Base-by-base conservation (phyloP, 352 stramenopile species). In the Phytopythium ostracodes region DNA sequence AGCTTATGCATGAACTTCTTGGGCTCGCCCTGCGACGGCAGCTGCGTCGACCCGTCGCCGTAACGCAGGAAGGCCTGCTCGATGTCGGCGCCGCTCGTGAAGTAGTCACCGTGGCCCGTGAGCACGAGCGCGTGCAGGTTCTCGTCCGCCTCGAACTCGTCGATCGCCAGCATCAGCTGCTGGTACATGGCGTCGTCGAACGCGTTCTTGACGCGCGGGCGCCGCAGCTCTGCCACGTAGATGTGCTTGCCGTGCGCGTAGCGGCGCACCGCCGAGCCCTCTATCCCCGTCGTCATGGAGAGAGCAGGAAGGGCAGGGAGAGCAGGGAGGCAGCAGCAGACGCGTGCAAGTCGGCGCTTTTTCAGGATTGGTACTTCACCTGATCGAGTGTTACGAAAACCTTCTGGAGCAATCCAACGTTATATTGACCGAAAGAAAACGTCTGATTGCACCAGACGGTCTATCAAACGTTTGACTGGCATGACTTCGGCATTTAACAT, bases 71-170 rank as follows among this genome's bases (percentile, higher is more conserved):
- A 68, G 11, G 67, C 69, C 58, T 83, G 63, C 59, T 77, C 69
- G 40, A 96, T 70, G 70, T 97, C 88, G 18, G 88, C 88, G 49
- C 91, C 92, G 60, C 85, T 96, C 27, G 88, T 94, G 65, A 98
- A 98, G 70, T 96, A 98, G 54, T 95, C 77, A 27, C 92, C 94
- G 38, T 84, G 70, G 51, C 92, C 92, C 22, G 94, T 98, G 64
- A 98, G 75, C 53, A 98, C 77, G 40, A 98, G 75, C 33, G 78
- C 88, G 22, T 92, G 72, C 17, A 98, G 76, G 17, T 70, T 66
- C 10, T 72, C 62, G 71, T 97, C 77, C 6, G 62, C 70, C 46
- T 85, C 80, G 55, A 81, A 87, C 60, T 78, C 68, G 22, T 86
- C 59, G 50, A 98, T 73, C 35, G 87, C 73, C 38, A 80, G 67